These are phyloP conservation scores for Neurospora sp. DNA, from an alignment of 495 filamentous ascomycete genomes.

Conservation along the genomic window DNA sequence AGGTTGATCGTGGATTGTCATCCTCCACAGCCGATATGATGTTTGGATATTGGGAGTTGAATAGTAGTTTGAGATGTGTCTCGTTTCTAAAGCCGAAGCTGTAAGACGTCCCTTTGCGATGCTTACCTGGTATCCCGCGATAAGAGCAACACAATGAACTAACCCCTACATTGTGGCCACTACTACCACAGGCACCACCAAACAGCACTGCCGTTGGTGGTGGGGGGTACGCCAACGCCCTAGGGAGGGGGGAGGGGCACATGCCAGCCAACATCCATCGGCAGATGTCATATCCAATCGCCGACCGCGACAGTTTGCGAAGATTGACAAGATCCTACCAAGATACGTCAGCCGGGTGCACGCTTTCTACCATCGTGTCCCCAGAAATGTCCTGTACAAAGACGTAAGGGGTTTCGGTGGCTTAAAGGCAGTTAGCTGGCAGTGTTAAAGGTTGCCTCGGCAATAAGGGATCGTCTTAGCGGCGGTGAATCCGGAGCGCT, in stretches of 20 bases:
- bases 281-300: constrained; percentile 28
- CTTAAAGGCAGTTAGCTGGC: neutral
- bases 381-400: neutral
- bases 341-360: neutral
- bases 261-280: constrained; percentile 13
- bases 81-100: neutral
- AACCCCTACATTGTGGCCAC: neutral
- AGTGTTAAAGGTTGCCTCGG: neutral
- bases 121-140: neutral
- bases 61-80: neutral
- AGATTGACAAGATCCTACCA: neutral
- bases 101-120: neutral
- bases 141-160: neutral
- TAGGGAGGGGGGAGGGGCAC: constrained; percentile 15
- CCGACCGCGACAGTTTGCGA: neutral
- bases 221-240: neutral
- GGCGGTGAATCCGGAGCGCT: neutral
- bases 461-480: neutral
- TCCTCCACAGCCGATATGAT: neutral
- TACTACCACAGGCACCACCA: too few relatives aligned
- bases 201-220: neutral
- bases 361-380: neutral
- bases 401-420: neutral
- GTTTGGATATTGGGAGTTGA: neutral
- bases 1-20: neutral